phyloP scores from a whole-genome alignment of 192 early-diverging fungal species.

The Coemansia sp. region DNA sequence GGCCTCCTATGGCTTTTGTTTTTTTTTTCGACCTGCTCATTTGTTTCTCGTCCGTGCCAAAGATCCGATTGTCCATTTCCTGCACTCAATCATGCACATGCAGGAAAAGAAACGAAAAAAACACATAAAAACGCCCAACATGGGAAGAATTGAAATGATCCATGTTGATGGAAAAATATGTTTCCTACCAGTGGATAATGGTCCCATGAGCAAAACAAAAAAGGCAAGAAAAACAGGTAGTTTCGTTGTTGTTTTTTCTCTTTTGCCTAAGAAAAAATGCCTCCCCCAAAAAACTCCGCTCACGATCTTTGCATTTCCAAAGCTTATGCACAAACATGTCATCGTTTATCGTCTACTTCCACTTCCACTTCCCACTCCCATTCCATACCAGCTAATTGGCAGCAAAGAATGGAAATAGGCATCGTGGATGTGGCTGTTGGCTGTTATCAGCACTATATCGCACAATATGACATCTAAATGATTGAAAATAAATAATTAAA shows the following conservation, averaged over 20 bases:
- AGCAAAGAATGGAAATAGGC: no score
- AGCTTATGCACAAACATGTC: neutral
- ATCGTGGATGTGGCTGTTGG: no score
- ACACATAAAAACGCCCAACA: no score
- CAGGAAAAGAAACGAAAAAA: neutral
- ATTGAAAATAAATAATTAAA: neutral
- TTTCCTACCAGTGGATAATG: neutral
- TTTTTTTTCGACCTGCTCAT: no score
- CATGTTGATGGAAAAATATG: neutral
- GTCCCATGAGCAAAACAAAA: conserved; percentile 1
- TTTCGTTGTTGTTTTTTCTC: no score
- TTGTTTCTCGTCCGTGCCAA: neutral
- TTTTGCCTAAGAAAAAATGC: no score
- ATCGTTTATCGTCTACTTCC: no score
- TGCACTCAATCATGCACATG: neutral
- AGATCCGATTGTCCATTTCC: neutral
- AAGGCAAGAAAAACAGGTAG: no score
- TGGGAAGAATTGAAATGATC: no score
- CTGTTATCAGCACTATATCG: neutral
- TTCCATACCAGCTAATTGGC: no score
- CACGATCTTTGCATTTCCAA: neutral
- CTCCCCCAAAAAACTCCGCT: neutral
- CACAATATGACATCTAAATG: neutral
- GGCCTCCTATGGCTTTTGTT: no score
- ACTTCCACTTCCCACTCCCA: no score